phyloP scores from a whole-genome alignment of 495 filamentous ascomycete genomes.

The Aspergillus biplanus region DNA sequence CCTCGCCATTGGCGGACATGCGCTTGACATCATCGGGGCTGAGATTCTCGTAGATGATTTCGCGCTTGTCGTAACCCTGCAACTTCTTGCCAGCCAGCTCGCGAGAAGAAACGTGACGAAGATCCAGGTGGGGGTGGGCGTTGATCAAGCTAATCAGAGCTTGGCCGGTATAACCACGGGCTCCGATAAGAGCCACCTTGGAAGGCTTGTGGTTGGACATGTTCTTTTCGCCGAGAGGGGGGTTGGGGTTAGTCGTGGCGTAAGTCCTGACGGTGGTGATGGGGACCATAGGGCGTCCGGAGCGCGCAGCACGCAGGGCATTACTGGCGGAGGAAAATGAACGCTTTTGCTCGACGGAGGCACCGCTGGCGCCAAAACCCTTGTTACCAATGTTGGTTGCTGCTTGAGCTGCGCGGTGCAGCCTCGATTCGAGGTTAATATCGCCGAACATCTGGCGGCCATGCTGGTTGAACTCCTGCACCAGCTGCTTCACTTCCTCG shows the following conservation, averaged over 20 bases:
- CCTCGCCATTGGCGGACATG: conserved; percentile 88
- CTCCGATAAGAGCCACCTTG: conserved; percentile 89
- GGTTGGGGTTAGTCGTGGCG: conserved; percentile 92
- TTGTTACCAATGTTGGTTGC: conserved; percentile 58
- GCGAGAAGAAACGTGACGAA: conserved; percentile 91
- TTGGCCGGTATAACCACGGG: conserved; percentile 94
- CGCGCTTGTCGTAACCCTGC: conserved; percentile 89
- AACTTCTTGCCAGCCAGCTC: conserved; percentile 90
- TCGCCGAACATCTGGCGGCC: conserved; percentile 89
- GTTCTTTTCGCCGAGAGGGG: conserved; percentile 93
- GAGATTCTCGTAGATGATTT: conserved; percentile 92
- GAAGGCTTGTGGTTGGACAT: conserved; percentile 79
- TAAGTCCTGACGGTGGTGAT: conserved; percentile 44
- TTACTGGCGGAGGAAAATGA: conserved; percentile 63
- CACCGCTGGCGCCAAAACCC: conserved; percentile 46
- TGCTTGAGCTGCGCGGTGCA: conserved; percentile 74
- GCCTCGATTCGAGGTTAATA: conserved; percentile 82
- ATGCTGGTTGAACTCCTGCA: conserved; percentile 83
- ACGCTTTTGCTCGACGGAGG: conserved; percentile 63
- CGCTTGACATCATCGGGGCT: conserved; percentile 85
- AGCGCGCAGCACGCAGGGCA: conserved; percentile 42
- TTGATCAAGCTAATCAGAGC: conserved; percentile 90
- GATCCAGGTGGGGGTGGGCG: conserved; percentile 89
- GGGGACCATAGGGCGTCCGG: conserved; percentile 32
- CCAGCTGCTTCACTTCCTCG: conserved; percentile 84